Evolutionary conservation across 306 rosid genomes (phyloP).

Genomic region (Casuarina equisetifolia): DNA sequence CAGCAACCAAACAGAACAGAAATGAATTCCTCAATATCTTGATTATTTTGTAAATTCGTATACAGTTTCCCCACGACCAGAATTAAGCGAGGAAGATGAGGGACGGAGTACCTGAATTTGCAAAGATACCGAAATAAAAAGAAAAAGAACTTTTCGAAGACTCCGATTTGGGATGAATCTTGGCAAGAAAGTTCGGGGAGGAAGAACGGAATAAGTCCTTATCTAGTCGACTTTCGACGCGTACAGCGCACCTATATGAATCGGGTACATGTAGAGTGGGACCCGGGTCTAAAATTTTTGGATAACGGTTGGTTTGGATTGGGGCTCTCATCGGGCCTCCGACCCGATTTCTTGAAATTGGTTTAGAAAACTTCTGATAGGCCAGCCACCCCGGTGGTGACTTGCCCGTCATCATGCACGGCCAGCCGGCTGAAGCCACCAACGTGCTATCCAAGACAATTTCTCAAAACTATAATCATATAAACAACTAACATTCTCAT

Average conservation of each 20-base stretch:
- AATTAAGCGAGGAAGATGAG: background rate
- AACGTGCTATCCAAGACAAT: no score
- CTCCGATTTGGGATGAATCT: background rate
- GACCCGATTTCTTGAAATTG: background rate
- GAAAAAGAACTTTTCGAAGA: background rate
- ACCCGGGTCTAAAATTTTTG: background rate
- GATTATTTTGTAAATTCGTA: background rate
- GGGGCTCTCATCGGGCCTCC: background rate
- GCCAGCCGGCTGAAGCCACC: no score
- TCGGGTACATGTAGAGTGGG: background rate
- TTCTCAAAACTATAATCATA: no score
- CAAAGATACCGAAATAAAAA: background rate
- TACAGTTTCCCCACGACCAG: background rate
- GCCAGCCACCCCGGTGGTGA: no score
- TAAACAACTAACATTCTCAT: no score
- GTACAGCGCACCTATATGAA: background rate
- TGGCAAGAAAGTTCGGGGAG: background rate
- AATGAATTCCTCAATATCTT: background rate
- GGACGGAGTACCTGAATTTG: slow-evolving; percentile 28
- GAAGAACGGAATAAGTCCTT: background rate
- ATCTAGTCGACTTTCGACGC: background rate
- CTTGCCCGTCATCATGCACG: no score
- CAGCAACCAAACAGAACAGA: background rate
- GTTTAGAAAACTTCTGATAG: no score
- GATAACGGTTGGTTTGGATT: background rate